phyloP scores from a whole-genome alignment of 202 grass and related monocot species.

The Hordeum pubiflorum region DNA sequence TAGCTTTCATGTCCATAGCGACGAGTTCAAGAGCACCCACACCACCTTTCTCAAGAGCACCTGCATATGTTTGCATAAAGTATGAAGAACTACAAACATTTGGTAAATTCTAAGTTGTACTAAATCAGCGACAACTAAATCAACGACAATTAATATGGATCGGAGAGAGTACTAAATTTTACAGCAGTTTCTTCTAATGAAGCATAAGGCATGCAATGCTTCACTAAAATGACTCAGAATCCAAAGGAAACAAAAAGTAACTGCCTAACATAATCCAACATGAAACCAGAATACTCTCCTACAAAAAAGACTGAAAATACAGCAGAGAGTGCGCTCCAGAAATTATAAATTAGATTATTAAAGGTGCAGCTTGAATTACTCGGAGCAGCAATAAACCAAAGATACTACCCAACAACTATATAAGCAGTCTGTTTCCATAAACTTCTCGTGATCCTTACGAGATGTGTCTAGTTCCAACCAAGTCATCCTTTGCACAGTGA shows the following conservation, averaged over 20 bases:
- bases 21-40: constrained; percentile 99
- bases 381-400: constrained; percentile 12
- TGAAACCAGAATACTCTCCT: background rate
- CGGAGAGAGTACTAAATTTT: background rate
- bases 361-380: constrained; percentile 18
- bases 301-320: background rate
- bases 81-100: constrained; percentile 17
- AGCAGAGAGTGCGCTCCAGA: background rate
- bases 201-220: constrained; percentile 25
- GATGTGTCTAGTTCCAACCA: background rate
- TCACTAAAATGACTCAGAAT: constrained; percentile 1
- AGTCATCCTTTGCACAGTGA: background rate
- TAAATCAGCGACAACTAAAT: too few relatives aligned
- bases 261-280: background rate
- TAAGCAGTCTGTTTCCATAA: constrained; percentile 18
- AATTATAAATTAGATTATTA: constrained; percentile 10
- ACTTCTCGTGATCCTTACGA: background rate
- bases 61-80: constrained; percentile 41
- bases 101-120: background rate
- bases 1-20: constrained; percentile 99
- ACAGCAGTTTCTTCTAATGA: background rate
- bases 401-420: constrained; percentile 1
- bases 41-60: constrained; percentile 97
- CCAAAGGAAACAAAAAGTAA: constrained; percentile 11
- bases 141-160: too few relatives aligned